Percentiles rank a stretch among this genome's conserved stretches.
Conservation (phyloP, 768 basidiomycete genomes). For the Leucocoprinus birnbaumii region DNA sequence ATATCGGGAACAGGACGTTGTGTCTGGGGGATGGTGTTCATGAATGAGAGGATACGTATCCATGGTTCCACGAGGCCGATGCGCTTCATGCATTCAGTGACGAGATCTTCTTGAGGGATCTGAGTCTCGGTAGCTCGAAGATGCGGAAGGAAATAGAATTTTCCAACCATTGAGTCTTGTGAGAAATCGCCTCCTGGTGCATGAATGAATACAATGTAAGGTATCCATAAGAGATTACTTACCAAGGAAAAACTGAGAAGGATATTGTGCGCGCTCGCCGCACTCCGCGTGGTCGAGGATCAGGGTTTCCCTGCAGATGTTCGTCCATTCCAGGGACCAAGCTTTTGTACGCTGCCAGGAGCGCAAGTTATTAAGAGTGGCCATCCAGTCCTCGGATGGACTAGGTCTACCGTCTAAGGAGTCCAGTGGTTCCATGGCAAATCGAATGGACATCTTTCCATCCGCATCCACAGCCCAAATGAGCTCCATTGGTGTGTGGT, state of each 20-base stretch:
- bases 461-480: slow-evolving; percentile 16
- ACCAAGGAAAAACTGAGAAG: slow-evolving; percentile 17
- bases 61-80: slow-evolving; percentile 12
- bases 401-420: slow-evolving; percentile 12
- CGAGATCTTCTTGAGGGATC: slow-evolving; percentile 9
- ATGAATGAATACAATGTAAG: background rate
- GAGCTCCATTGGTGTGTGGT: slow-evolving; percentile 17
- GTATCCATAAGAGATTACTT: background rate
- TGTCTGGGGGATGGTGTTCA: slow-evolving; percentile 6
- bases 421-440: slow-evolving; percentile 16
- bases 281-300: slow-evolving; percentile 7
- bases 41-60: slow-evolving; percentile 12
- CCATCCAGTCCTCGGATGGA: slow-evolving; percentile 4
- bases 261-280: slow-evolving; percentile 1
- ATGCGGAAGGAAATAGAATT: slow-evolving; percentile 17
- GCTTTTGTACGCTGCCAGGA: slow-evolving; percentile 9
- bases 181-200: slow-evolving; percentile 16
- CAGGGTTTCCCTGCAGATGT: slow-evolving; percentile 15
- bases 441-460: slow-evolving; percentile 15
- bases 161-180: slow-evolving; percentile 14
- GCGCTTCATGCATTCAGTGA: slow-evolving; percentile 11
- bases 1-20: slow-evolving; percentile 13
- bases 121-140: slow-evolving; percentile 11
- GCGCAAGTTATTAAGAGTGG: slow-evolving; percentile 6
- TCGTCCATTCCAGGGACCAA: slow-evolving; percentile 16